A percentile compares a stretch with the other conserved stretches of the same genome.
phyloP scores from a whole-genome alignment of 1,284 basidiomycete species.

The Sporisorium reilianum region DNA sequence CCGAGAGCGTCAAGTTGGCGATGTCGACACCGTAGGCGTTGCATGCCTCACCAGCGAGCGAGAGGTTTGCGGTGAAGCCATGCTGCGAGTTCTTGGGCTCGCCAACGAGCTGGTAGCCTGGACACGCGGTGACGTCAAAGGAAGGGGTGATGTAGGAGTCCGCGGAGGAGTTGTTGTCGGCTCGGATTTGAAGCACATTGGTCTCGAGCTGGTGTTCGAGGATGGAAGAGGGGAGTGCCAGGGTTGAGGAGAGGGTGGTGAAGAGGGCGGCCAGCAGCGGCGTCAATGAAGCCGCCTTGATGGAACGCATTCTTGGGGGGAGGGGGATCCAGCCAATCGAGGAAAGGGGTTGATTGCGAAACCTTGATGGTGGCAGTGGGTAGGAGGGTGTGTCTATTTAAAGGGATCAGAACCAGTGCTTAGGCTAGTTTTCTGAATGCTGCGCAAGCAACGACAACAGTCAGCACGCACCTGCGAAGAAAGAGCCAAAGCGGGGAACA shows the following conservation, averaged over 20 bases:
- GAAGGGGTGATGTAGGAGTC: constrained; percentile 25
- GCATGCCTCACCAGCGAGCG: constrained; percentile 76
- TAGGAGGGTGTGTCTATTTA: constrained; percentile 7
- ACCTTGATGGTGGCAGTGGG: neutral
- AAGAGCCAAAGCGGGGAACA: neutral
- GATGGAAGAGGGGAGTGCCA: constrained; percentile 30
- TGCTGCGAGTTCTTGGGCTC: constrained; percentile 17
- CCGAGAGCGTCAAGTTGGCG: constrained; percentile 75
- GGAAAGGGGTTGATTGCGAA: constrained; percentile 4
- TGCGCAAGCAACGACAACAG: neutral
- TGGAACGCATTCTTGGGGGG: constrained; percentile 24
- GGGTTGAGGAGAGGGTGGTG: constrained; percentile 18
- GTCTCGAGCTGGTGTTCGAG: constrained; percentile 27
- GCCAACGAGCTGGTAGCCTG: constrained; percentile 53
- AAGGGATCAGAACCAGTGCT: neutral
- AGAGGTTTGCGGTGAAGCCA: constrained; percentile 75
- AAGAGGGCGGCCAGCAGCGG: constrained; percentile 30
- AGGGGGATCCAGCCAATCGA: neutral
- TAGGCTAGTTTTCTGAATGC: no score
- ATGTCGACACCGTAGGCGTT: constrained; percentile 81
- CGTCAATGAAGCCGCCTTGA: constrained; percentile 38
- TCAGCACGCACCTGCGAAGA: neutral
- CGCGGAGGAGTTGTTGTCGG: constrained; percentile 9
- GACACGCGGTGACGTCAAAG: constrained; percentile 43
- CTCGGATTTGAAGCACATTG: constrained; percentile 25